Base-by-base conservation (phyloP, 768 basidiomycete genomes). In the Mycena epipterygia region DNA sequence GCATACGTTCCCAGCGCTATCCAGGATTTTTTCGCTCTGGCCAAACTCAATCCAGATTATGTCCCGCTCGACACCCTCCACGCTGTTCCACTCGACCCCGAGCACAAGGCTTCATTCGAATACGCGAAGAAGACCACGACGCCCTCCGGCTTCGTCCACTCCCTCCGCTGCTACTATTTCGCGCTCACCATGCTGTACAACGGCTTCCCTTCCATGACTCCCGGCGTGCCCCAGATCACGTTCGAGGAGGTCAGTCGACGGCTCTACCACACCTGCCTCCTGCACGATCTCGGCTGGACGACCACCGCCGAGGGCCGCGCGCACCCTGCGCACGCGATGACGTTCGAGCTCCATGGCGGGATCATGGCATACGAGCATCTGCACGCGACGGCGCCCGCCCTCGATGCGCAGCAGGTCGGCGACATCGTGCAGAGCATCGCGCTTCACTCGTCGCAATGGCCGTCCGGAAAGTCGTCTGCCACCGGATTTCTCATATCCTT, bases 81-180 rank as follows among this genome's bases (percentile, higher is more conserved):
- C 17, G 17, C 42, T n/a, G 21, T 44, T 11, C 42, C 42, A 3
- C 42, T 44, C 21, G 42, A 44, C 42, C 2, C 17, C 21, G 42
- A 21, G 21, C 42, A 44, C 21, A n/a, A 3, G 21, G 42, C 42
- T 19, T 21, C 42, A 3, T n/a, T n/a, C 21, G 21, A 21, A n/a
- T 44, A 44, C 42, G 21, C 42, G 4, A n/a, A 44, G 21, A 44
- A n/a, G 21, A 44, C n/a, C 42, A 44, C 21, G 21, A 5, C 42
- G 5, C 17, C 6, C 21, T 44, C 19, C 42, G 21, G 21, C 2
- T 71, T 73, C 65, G n/a, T 58, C 21, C 73, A 73, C 63, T 64
- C 73, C 39, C n/a, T 73, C n/a, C 68, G 73, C 1, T 64, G 61
- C 69, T 73, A 65, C 41, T 73, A 73, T 41, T 64, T 73, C 35